phyloP scores from a whole-genome alignment of 139 green algal genomes.

The Ettlia oleoabundans region DNA sequence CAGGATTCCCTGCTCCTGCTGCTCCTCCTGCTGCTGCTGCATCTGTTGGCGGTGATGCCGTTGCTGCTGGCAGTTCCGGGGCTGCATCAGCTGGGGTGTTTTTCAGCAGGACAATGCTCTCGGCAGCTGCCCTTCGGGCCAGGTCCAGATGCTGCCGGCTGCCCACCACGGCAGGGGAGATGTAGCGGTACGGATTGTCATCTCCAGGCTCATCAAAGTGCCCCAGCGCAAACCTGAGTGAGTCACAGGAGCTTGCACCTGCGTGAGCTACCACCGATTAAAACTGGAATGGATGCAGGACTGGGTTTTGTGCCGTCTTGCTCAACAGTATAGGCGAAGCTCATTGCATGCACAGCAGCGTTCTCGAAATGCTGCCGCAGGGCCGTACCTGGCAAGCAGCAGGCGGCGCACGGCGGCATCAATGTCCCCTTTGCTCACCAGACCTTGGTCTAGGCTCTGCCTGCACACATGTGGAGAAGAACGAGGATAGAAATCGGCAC shows the following conservation, averaged over 20 bases:
- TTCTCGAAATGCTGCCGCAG: too few relatives aligned
- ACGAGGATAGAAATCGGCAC: too few relatives aligned
- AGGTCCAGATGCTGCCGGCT: background rate
- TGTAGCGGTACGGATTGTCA: conserved; percentile 32
- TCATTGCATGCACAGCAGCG: too few relatives aligned
- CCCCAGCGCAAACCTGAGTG: conserved; percentile 31
- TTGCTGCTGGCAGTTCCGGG: too few relatives aligned
- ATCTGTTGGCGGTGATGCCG: background rate
- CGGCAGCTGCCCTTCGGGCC: conserved; percentile 35
- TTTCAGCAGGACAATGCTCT: conserved; percentile 49
- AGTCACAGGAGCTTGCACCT: background rate
- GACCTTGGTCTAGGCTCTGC: background rate
- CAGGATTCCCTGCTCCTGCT: too few relatives aligned
- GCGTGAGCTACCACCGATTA: too few relatives aligned
- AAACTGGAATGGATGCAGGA: too few relatives aligned
- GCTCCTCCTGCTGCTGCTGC: background rate
- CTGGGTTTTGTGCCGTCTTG: too few relatives aligned
- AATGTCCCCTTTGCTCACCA: conserved; percentile 29
- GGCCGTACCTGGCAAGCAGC: conserved; percentile 30
- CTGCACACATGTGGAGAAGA: too few relatives aligned
- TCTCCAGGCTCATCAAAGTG: conserved; percentile 37
- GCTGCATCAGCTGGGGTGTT: too few relatives aligned
- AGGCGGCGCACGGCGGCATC: conserved; percentile 30
- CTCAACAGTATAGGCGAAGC: too few relatives aligned
- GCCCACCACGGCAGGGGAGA: conserved; percentile 32